A percentile compares a stretch with the other conserved stretches of the same genome.
Conservation (phyloP, 169 alveolate species). For the Plasmodium cynomolgi region DNA sequence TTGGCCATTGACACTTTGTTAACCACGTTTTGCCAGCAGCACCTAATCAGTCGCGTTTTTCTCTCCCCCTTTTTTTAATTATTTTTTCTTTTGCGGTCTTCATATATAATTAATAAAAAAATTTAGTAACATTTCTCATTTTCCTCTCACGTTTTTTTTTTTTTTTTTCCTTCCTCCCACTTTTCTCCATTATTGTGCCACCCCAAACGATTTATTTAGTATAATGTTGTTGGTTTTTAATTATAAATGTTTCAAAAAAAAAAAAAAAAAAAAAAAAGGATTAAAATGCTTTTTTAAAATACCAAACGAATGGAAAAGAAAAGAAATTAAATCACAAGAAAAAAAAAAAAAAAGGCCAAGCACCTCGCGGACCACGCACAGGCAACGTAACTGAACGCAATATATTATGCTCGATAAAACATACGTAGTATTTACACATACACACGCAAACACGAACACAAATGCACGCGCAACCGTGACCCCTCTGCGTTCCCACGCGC, state of each 20-base stretch:
- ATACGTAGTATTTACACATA: neutral
- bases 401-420: neutral
- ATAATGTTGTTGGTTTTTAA: constrained; percentile 2
- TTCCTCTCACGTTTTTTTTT: neutral
- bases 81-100: neutral
- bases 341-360: neutral
- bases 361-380: neutral
- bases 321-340: neutral
- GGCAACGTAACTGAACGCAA: neutral
- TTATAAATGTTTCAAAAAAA: neutral
- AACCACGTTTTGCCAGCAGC: neutral
- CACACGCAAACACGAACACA: neutral
- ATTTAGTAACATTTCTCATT: neutral
- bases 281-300: neutral
- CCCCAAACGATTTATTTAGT: constrained; percentile 1
- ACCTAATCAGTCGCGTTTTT: neutral
- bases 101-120: constrained; percentile 1
- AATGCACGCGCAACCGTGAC: neutral
- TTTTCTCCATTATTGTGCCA: neutral
- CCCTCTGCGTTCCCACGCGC: neutral
- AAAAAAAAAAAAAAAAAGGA: neutral
- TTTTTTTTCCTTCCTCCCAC: neutral
- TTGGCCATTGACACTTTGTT: neutral
- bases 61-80: neutral
- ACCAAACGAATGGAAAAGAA: neutral